phyloP scores from a whole-genome alignment of 2,329 filamentous ascomycete species.

The Gliomastix tumulicola region DNA sequence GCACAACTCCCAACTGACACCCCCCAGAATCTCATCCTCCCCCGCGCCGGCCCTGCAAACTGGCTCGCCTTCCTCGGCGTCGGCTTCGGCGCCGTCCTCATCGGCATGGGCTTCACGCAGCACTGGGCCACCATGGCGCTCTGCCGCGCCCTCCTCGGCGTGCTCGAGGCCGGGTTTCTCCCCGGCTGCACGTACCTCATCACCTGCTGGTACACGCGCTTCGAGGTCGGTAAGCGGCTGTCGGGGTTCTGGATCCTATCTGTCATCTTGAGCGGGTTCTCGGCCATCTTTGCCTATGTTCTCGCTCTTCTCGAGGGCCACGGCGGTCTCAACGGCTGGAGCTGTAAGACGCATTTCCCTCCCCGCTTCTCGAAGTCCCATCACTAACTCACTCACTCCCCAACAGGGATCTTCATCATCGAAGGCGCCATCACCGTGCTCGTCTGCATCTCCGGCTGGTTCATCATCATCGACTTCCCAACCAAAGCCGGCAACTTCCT shows the following conservation, averaged over 20 bases:
- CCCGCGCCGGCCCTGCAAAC: not conserved
- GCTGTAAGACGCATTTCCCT: too few species aligned
- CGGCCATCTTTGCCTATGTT: slow-evolving; percentile 12
- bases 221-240: slow-evolving; percentile 55
- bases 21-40: not conserved
- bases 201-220: slow-evolving; percentile 61
- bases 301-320: slow-evolving; percentile 29
- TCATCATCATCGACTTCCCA: slow-evolving; percentile 14
- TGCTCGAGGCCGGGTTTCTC: slow-evolving; percentile 9
- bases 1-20: not conserved
- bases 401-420: slow-evolving; percentile 31
- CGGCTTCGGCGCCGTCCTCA: slow-evolving; percentile 1
- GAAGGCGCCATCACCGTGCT: slow-evolving; percentile 7
- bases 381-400: not conserved
- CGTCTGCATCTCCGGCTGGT: slow-evolving; percentile 7
- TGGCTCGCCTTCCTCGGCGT: not conserved
- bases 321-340: slow-evolving; percentile 33
- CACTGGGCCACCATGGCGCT: slow-evolving; percentile 1
- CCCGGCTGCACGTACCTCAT: slow-evolving; percentile 20
- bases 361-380: too few species aligned
- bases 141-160: slow-evolving; percentile 10
- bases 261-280: slow-evolving; percentile 13
- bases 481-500: slow-evolving; percentile 6
- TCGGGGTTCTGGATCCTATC: slow-evolving; percentile 16
- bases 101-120: slow-evolving; percentile 4